A percentile compares a stretch with the other conserved stretches of the same genome.
phyloP scores from a whole-genome alignment of 352 stramenopile genomes.

The Phytopythium montanum region DNA sequence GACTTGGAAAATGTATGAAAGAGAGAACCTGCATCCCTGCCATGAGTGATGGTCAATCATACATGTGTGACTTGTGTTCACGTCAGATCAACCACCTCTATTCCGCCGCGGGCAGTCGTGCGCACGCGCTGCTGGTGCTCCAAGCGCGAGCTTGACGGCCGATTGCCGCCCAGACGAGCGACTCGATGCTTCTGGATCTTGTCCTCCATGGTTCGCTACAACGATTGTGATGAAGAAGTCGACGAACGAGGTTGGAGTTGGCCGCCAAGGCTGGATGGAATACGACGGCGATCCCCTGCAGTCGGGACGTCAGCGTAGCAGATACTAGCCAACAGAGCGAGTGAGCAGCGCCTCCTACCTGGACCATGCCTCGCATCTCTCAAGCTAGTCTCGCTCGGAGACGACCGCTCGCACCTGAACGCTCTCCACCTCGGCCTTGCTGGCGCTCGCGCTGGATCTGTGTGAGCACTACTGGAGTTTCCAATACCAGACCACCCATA shows the following conservation, averaged over 20 bases:
- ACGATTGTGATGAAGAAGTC: not conserved
- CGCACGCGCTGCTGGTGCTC: too few relatives aligned
- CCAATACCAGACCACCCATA: too few relatives aligned
- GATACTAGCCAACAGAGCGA: not conserved
- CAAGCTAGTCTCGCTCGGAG: slow-evolving; percentile 3
- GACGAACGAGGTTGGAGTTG: not conserved
- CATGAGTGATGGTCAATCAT: too few relatives aligned
- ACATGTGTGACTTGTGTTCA: too few relatives aligned
- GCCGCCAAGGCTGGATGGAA: slow-evolving; percentile 1
- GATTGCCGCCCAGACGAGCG: not conserved
- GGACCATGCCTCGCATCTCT: slow-evolving; percentile 1
- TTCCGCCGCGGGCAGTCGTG: too few relatives aligned
- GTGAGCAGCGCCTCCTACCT: not conserved
- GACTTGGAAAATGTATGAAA: too few relatives aligned
- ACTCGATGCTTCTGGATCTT: not conserved
- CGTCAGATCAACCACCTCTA: too few relatives aligned
- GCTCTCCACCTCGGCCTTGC: slow-evolving; percentile 7
- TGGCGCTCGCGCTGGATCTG: slow-evolving; percentile 3
- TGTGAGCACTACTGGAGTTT: too few relatives aligned
- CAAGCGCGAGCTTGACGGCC: not conserved
- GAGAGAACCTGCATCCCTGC: too few relatives aligned
- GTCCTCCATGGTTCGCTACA: not conserved
- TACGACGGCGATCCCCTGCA: slow-evolving; percentile 4
- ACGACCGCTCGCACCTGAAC: slow-evolving; percentile 3
- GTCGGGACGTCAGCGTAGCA: not conserved